Percentiles rank a stretch among this genome's conserved stretches.
Evolutionary conservation across 345 rosid genomes (phyloP).

Genomic region (Mangifera indica): DNA sequence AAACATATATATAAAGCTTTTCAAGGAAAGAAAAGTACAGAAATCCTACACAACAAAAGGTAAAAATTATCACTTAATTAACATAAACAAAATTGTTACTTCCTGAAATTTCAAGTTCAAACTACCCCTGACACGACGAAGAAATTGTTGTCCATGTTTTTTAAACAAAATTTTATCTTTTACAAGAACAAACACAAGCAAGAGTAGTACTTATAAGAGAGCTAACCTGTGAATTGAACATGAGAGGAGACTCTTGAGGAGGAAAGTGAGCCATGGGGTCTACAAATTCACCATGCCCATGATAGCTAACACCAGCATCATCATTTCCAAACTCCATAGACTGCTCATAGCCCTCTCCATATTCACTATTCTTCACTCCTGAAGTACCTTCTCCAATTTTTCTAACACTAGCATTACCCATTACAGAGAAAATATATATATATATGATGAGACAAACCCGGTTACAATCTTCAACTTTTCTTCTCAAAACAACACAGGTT

Average conservation of each 20-base stretch:
- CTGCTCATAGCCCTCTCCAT: slow-evolving; percentile 33
- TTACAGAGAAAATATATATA: slow-evolving; percentile 27
- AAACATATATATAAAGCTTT: not conserved
- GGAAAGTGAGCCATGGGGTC: slow-evolving; percentile 38
- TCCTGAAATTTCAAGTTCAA: slow-evolving; percentile 1
- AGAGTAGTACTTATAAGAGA: not conserved
- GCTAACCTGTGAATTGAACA: slow-evolving; percentile 37
- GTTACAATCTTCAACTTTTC: slow-evolving; percentile 16
- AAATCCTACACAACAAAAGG: not conserved
- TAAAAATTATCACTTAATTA: not conserved
- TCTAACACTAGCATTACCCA: slow-evolving; percentile 70
- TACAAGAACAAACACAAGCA: not conserved
- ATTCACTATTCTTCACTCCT: slow-evolving; percentile 25
- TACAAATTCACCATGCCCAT: slow-evolving; percentile 18
- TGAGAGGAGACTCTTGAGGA: slow-evolving; percentile 30
- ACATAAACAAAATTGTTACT: not conserved
- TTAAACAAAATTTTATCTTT: not conserved
- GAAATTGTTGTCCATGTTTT: not conserved
- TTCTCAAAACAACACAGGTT: slow-evolving; percentile 13
- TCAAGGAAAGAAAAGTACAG: not conserved
- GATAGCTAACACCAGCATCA: slow-evolving; percentile 13
- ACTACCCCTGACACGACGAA: not conserved
- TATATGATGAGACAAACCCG: slow-evolving; percentile 19
- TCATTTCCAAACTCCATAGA: slow-evolving; percentile 21
- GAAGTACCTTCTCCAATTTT: slow-evolving; percentile 45